Percentiles rank a stretch among this genome's conserved stretches.
phyloP scores from a whole-genome alignment of 2,329 filamentous ascomycete genomes.

The Trichophyton equinum region DNA sequence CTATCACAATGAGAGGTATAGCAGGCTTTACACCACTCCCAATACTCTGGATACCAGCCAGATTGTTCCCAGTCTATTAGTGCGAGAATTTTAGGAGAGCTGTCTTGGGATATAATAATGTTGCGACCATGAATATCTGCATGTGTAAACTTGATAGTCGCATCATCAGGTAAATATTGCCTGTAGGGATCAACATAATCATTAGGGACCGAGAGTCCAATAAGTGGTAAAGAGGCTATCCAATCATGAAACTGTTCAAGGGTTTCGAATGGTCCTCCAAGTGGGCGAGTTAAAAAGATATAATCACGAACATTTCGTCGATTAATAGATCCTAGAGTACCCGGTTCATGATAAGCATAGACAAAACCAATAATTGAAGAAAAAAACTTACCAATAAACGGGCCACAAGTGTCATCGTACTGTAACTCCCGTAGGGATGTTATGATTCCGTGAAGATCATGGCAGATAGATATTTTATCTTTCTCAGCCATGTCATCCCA shows the following conservation, averaged over 20 bases:
- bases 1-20: not conserved
- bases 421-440: constrained; percentile 9
- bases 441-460: constrained; percentile 20
- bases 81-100: constrained; percentile 17
- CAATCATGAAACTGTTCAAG: too few relatives aligned
- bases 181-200: too few relatives aligned
- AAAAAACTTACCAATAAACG: constrained; percentile 17
- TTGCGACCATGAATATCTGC: constrained; percentile 16
- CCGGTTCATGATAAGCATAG: too few relatives aligned
- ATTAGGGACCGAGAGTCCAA: constrained; percentile 16
- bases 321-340: too few relatives aligned
- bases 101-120: constrained; percentile 16
- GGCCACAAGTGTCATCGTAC: constrained; percentile 4
- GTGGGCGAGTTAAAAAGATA: too few relatives aligned
- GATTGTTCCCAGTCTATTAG: constrained; percentile 24
- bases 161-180: constrained; percentile 21
- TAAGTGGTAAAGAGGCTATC: constrained; percentile 16
- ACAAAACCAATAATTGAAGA: too few relatives aligned
- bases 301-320: too few relatives aligned
- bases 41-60: constrained; percentile 26
- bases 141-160: constrained; percentile 18
- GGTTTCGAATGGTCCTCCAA: too few relatives aligned
- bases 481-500: constrained; percentile 16
- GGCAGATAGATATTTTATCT: constrained; percentile 20
- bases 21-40: constrained; percentile 23